These are phyloP conservation scores for Mycena capillaripes DNA, from an alignment of 768 basidiomycete species.

Conservation along the genomic window DNA sequence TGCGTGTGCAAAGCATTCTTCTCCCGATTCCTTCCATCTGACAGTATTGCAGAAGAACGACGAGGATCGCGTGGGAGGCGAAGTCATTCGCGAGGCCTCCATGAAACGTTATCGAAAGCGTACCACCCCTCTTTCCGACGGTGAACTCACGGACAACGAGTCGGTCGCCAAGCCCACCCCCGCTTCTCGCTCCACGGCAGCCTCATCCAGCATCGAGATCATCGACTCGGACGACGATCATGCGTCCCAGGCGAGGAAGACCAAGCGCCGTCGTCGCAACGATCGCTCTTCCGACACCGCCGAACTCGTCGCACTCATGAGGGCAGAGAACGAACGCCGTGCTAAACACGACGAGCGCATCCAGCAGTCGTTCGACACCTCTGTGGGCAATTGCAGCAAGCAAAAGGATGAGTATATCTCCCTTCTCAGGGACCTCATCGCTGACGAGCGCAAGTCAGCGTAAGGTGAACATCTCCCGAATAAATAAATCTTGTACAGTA, in stretches of 20 bases:
- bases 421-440: neutral
- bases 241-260: neutral
- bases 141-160: neutral
- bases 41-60: neutral
- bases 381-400: neutral
- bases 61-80: neutral
- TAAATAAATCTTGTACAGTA: neutral
- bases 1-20: neutral
- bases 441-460: neutral
- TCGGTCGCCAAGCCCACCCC: neutral
- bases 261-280: neutral
- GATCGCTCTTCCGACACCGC: neutral
- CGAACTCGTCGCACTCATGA: conserved; percentile 5
- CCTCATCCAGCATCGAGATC: neutral
- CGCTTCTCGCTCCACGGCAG: neutral
- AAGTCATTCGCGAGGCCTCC: conserved; percentile 1
- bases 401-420: conserved; percentile 5
- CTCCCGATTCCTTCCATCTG: neutral
- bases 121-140: neutral
- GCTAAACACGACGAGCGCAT: conserved; percentile 13
- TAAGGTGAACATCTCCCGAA: neutral
- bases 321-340: conserved; percentile 18
- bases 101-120: neutral
- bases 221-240: too few relatives aligned
- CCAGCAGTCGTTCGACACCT: neutral